Evolutionary conservation across 495 filamentous ascomycete genomes (phyloP).

Genomic region (Podospora didyma): DNA sequence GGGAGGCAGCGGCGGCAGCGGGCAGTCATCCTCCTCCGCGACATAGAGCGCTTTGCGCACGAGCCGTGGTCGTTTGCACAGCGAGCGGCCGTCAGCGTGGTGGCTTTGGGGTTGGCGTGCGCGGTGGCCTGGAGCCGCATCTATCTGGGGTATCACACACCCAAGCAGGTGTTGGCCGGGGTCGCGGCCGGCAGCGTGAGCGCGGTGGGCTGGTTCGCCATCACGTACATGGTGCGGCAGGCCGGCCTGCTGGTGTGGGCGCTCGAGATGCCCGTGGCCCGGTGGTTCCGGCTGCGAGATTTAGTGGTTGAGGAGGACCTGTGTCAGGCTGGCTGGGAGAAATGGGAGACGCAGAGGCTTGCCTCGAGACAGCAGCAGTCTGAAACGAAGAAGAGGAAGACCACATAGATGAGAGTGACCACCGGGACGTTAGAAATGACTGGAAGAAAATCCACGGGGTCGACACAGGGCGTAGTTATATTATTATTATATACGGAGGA

Average conservation of each 20-base stretch:
- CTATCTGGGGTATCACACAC: slow-evolving; percentile 93
- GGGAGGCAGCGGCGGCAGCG: neutral
- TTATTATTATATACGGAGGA: no score
- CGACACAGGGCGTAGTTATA: no score
- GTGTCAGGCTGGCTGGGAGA: slow-evolving; percentile 87
- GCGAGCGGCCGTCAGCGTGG: slow-evolving; percentile 52
- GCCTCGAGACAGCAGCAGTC: neutral
- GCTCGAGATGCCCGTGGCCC: slow-evolving; percentile 61
- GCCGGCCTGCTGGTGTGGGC: slow-evolving; percentile 61
- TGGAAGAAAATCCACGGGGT: no score
- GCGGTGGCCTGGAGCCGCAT: slow-evolving; percentile 75
- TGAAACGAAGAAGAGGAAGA: neutral
- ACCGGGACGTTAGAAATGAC: no score
- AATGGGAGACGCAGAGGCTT: slow-evolving; percentile 58
- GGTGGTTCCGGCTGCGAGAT: slow-evolving; percentile 70
- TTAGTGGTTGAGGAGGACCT: slow-evolving; percentile 87
- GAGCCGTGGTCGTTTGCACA: slow-evolving; percentile 53
- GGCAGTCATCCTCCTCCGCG: slow-evolving; percentile 1
- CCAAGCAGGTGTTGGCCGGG: slow-evolving; percentile 79
- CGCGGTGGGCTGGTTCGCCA: slow-evolving; percentile 73
- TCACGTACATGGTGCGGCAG: slow-evolving; percentile 60
- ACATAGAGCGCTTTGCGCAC: slow-evolving; percentile 34
- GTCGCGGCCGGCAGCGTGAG: slow-evolving; percentile 64
- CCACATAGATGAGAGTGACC: neutral
- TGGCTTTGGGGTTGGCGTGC: slow-evolving; percentile 56